Evolutionary conservation across 2,329 filamentous ascomycete genomes (phyloP).

Genomic region (Clonostachys rosea): DNA sequence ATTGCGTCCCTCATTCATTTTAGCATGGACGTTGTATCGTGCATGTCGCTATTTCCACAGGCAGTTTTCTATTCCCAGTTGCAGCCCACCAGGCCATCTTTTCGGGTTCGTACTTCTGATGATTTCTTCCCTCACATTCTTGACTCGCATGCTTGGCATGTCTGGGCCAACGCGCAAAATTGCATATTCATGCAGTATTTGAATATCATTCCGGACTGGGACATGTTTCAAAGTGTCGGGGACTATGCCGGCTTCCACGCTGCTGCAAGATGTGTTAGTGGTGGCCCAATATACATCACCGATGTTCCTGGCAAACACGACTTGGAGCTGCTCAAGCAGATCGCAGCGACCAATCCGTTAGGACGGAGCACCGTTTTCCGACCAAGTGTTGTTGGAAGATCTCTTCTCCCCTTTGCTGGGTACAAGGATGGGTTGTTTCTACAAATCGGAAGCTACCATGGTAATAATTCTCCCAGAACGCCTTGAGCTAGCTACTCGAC

Average conservation of each 20-base stretch:
- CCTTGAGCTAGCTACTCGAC: neutral
- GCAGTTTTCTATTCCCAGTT: constrained; percentile 83
- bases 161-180: constrained; percentile 93
- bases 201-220: constrained; percentile 81
- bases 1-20: constrained; percentile 76
- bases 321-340: constrained; percentile 68
- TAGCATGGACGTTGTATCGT: constrained; percentile 73
- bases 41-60: constrained; percentile 90
- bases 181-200: constrained; percentile 76
- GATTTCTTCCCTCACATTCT: constrained; percentile 87
- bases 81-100: constrained; percentile 66
- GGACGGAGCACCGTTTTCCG: constrained; percentile 78
- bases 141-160: constrained; percentile 85
- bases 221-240: constrained; percentile 64
- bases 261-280: constrained; percentile 82
- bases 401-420: constrained; percentile 66
- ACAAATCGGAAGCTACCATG: constrained; percentile 76
- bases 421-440: constrained; percentile 72
- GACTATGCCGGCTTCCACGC: constrained; percentile 80
- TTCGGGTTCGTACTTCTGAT: constrained; percentile 80
- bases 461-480: constrained; percentile 22
- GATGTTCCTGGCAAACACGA: constrained; percentile 83
- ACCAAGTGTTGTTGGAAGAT: constrained; percentile 69
- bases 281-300: constrained; percentile 92
- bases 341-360: constrained; percentile 69